Evolutionary conservation across 2,329 filamentous ascomycete species (phyloP).

Genomic region (Sporothrix globosa): DNA sequence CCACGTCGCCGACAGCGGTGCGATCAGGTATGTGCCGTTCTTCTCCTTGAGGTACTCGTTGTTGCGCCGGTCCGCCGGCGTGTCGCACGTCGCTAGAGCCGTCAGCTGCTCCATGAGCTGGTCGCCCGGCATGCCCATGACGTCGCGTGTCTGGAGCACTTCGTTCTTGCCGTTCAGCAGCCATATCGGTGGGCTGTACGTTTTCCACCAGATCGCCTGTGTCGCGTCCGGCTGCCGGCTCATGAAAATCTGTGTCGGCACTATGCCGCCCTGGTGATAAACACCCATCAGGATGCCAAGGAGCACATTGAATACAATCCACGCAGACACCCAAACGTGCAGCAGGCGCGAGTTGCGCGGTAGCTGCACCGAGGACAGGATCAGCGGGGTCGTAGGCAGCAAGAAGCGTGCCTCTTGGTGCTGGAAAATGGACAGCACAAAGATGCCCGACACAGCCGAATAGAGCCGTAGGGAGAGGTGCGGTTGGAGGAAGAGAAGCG

Average conservation of each 20-base stretch:
- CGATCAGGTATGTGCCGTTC: slow-evolving; percentile 70
- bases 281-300: slow-evolving; percentile 76
- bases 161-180: slow-evolving; percentile 75
- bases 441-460: slow-evolving; percentile 73
- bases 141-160: slow-evolving; percentile 69
- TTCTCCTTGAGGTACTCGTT: slow-evolving; percentile 62
- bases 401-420: slow-evolving; percentile 82
- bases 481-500: slow-evolving; percentile 62
- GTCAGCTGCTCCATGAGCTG: slow-evolving; percentile 62
- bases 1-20: slow-evolving; percentile 71
- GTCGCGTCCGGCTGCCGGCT: slow-evolving; percentile 70
- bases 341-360: slow-evolving; percentile 58
- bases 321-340: slow-evolving; percentile 61
- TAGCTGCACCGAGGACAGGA: slow-evolving; percentile 72
- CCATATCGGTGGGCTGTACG: slow-evolving; percentile 81
- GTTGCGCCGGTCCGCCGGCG: slow-evolving; percentile 58
- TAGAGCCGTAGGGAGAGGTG: slow-evolving; percentile 65
- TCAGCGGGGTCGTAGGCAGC: slow-evolving; percentile 73
- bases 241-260: slow-evolving; percentile 75
- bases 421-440: slow-evolving; percentile 72
- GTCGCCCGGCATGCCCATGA: slow-evolving; percentile 71
- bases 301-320: slow-evolving; percentile 70
- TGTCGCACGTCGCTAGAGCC: slow-evolving; percentile 65
- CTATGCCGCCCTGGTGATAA: slow-evolving; percentile 79
- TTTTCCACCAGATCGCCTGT: slow-evolving; percentile 82